phyloP scores from a whole-genome alignment of 2,329 filamentous ascomycete genomes.

The Xylariaceae sp. region DNA sequence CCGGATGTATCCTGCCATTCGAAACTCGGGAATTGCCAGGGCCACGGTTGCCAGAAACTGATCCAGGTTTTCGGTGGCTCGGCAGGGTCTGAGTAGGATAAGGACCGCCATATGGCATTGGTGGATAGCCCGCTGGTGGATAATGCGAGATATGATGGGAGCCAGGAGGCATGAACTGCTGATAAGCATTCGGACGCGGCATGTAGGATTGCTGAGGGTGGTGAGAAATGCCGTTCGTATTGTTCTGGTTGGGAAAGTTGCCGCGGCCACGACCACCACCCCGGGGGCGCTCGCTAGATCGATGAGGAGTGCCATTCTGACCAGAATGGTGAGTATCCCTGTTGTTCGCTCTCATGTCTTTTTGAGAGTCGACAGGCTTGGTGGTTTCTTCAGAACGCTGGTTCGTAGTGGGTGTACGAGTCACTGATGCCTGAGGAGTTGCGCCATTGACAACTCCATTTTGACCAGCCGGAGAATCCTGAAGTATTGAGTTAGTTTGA shows the following conservation, averaged over 20 bases:
- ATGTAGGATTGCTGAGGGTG: conserved; percentile 22
- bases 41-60: conserved; percentile 21
- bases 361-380: conserved; percentile 19
- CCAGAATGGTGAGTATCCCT: conserved; percentile 21
- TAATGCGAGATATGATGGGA: conserved; percentile 18
- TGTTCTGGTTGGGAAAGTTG: conserved; percentile 26
- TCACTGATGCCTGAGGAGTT: conserved; percentile 11
- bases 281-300: conserved; percentile 40
- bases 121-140: conserved; percentile 15
- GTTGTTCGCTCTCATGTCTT: conserved; percentile 15
- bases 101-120: conserved; percentile 22
- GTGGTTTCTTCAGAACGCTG: conserved; percentile 20
- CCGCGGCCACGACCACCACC: conserved; percentile 45
- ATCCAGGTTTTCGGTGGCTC: conserved; percentile 22
- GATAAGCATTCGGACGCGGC: conserved; percentile 17
- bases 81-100: conserved; percentile 23
- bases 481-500: no score
- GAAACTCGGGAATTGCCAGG: conserved; percentile 14
- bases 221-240: conserved; percentile 25
- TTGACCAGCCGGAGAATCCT: background rate
- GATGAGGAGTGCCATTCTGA: conserved; percentile 19
- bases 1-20: conserved; percentile 18
- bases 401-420: conserved; percentile 11
- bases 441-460: conserved; percentile 17
- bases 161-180: conserved; percentile 16